A percentile compares a stretch with the other conserved stretches of the same genome.
Conservation (phyloP, 345 rosid species). For the Chamaenerion angustifolium region DNA sequence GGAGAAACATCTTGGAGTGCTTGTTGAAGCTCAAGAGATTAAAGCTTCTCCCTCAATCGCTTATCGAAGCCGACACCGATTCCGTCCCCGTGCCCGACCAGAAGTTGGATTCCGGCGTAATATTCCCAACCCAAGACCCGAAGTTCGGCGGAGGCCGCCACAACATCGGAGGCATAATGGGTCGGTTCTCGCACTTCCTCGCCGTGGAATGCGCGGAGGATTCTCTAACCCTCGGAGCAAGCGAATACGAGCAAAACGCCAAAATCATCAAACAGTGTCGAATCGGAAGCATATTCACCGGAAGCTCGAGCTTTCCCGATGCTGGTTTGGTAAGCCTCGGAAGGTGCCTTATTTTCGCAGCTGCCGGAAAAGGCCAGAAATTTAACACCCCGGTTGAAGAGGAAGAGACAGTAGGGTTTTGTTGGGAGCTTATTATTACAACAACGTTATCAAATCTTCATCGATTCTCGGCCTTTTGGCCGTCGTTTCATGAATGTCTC, state of each 20-base stretch:
- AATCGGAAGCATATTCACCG: slow-evolving; percentile 60
- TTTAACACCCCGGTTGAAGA: slow-evolving; percentile 82
- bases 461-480: slow-evolving; percentile 54
- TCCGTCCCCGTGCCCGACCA: slow-evolving; percentile 16
- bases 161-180: slow-evolving; percentile 23
- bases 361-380: slow-evolving; percentile 90
- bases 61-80: slow-evolving; percentile 35
- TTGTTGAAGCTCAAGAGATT: slow-evolving; percentile 73
- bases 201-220: slow-evolving; percentile 73
- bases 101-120: slow-evolving; percentile 26
- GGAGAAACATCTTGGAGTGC: slow-evolving; percentile 88
- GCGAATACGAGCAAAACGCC: slow-evolving; percentile 78
- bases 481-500: slow-evolving; percentile 52
- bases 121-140: slow-evolving; percentile 24
- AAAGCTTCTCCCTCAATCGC: slow-evolving; percentile 74
- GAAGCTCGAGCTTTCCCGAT: slow-evolving; percentile 34
- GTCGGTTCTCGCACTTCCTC: slow-evolving; percentile 59
- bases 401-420: slow-evolving; percentile 71
- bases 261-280: slow-evolving; percentile 73
- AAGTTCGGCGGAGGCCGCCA: slow-evolving; percentile 20
- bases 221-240: slow-evolving; percentile 57
- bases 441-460: slow-evolving; percentile 38
- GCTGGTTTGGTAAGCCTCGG: slow-evolving; percentile 56
- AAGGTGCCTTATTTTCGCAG: slow-evolving; percentile 69
- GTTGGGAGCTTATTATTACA: slow-evolving; percentile 61